phyloP scores from a whole-genome alignment of 352 stramenopile genomes.

The Globisporangium spiculum region DNA sequence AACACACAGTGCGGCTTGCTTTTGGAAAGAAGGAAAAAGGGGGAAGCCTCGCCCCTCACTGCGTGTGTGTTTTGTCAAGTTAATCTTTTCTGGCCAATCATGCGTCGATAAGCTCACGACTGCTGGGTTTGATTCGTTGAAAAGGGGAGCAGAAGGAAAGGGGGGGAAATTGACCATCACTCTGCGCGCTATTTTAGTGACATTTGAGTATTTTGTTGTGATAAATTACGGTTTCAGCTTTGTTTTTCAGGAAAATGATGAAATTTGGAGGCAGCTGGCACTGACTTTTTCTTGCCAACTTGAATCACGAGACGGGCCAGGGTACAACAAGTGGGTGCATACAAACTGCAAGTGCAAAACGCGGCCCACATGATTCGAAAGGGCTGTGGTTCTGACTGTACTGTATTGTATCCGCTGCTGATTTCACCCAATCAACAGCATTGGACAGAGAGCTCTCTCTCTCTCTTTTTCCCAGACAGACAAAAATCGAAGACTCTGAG shows the following conservation, averaged over 20 bases:
- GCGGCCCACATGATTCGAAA: neutral
- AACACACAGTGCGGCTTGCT: neutral
- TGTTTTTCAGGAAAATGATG: neutral
- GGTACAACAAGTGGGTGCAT: neutral
- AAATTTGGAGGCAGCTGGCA: neutral
- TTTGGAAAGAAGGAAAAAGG: neutral
- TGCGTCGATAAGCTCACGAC: neutral
- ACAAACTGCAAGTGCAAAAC: neutral
- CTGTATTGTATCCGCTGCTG: neutral
- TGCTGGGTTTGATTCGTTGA: neutral
- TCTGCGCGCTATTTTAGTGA: neutral
- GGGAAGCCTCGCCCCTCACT: neutral
- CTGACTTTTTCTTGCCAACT: neutral
- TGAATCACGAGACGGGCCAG: neutral
- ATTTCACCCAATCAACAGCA: neutral
- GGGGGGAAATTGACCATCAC: neutral
- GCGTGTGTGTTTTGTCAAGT: neutral
- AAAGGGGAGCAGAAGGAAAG: neutral
- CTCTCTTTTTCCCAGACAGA: neutral
- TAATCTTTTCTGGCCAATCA: neutral
- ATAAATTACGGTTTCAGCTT: neutral
- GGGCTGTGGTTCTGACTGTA: neutral
- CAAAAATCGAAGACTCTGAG: neutral
- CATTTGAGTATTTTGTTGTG: neutral
- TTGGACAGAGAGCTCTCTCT: neutral